Base-by-base conservation (phyloP, 371 early-diverging fungal genomes). In the Batrachochytrium dendrobatidis region DNA sequence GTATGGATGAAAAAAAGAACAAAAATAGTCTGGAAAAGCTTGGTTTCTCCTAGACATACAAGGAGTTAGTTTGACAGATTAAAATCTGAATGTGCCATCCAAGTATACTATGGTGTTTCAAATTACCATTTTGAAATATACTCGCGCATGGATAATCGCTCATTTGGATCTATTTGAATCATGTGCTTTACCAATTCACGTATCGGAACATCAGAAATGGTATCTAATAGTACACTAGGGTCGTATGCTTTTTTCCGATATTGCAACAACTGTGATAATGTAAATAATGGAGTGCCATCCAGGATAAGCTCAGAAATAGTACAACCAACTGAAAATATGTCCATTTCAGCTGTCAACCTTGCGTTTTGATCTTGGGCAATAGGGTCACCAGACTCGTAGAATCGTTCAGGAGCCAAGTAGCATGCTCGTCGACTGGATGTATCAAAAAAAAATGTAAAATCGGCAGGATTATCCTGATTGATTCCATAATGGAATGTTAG, bases 321-420 rank as follows among this genome's bases (percentile, higher is more conserved):
- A 30, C 80, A 88, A 85, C 96, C 97, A n/a, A 89, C 73, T 0
- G 91, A 86, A 66, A 95, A 96, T 6, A 95, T 81, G 60, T 96
- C 97, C 95, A 95, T 95, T 28, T 84, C 85, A 6, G 86, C 78
- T 12, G 82, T 87, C 25, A 94, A 35, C 15, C 55, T 33, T 5
- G 53, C 64, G 20, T 58, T 35, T 8, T 63, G 59, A 17, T 51
- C 58, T 18, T 49, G 25, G 52, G 71, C 67, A 30, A 72, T 50
- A 3, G 66, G 56, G 46, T 72, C 74, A 20, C 66, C 66, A 0
- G 75, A 66, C 1, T 72, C 63, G 44, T 63, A 49, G 64, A 96
- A 94, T 59, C 97, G 75, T 73, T 96, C 97, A 1, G 97, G 95
- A 3, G 95, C 94, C n/a, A 96, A 72, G 67, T 93, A 94, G 66